Evolutionary conservation across 805 yeast genomes (phyloP).

Genomic region (Barnettozyma siamensis): DNA sequence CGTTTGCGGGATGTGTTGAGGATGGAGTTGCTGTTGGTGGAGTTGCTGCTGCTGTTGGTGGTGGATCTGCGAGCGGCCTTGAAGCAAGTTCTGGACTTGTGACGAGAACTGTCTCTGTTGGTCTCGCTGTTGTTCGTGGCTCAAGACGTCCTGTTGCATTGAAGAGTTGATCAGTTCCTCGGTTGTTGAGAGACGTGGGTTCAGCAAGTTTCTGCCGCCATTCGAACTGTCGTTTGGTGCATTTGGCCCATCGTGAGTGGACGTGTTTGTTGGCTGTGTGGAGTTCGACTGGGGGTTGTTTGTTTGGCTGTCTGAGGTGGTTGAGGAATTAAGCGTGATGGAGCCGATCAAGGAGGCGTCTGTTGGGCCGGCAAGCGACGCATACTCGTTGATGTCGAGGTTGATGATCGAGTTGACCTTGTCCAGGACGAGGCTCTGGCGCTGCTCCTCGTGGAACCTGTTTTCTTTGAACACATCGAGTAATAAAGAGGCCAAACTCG

Average conservation of each 20-base stretch:
- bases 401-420: slow-evolving; percentile 19
- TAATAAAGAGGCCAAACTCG: slow-evolving; percentile 19
- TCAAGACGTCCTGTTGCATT: no score
- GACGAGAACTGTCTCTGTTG: slow-evolving; percentile 5
- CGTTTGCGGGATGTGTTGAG: slow-evolving; percentile 1
- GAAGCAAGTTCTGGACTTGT: neutral
- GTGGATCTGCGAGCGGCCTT: neutral
- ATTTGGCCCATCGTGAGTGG: neutral
- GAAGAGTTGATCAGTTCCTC: slow-evolving; percentile 20
- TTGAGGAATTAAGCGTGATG: slow-evolving; percentile 19
- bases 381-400: slow-evolving; percentile 18
- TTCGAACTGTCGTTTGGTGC: neutral
- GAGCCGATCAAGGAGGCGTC: slow-evolving; percentile 19
- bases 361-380: slow-evolving; percentile 12
- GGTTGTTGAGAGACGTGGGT: slow-evolving; percentile 11
- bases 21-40: slow-evolving; percentile 5
- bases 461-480: slow-evolving; percentile 23
- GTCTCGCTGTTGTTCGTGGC: slow-evolving; percentile 3
- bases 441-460: slow-evolving; percentile 20
- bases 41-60: slow-evolving; percentile 8
- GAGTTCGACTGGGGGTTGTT: neutral
- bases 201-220: slow-evolving; percentile 6
- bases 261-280: slow-evolving; percentile 1
- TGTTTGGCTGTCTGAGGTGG: neutral
- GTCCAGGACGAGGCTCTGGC: slow-evolving; percentile 20